Evolutionary conservation across 345 rosid genomes (phyloP).

Genomic region (Aquilaria yunnanensis): DNA sequence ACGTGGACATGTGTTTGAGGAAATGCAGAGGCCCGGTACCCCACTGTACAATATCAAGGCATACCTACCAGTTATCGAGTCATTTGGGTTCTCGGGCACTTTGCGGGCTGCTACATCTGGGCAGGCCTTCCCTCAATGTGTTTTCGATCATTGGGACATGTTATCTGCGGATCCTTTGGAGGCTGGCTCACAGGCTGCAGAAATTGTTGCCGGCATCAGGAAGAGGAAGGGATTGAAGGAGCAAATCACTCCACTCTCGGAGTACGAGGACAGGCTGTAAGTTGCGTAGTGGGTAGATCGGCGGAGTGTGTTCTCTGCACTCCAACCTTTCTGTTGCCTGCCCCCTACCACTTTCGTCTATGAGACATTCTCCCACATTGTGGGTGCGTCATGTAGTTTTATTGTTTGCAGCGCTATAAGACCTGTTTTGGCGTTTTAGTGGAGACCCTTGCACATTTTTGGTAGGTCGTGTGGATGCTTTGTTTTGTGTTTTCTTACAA

Average conservation of each 20-base stretch:
- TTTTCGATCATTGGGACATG: slow-evolving; percentile 89
- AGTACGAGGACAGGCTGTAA: slow-evolving; percentile 74
- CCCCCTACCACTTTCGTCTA: too few species aligned
- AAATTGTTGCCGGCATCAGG: slow-evolving; percentile 48
- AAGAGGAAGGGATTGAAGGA: slow-evolving; percentile 89
- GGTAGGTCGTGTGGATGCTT: too few species aligned
- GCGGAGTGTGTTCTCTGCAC: too few species aligned
- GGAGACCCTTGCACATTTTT: too few species aligned
- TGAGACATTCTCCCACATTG: too few species aligned
- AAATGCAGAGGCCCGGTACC: slow-evolving; percentile 70
- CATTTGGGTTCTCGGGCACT: slow-evolving; percentile 65
- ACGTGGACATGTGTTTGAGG: slow-evolving; percentile 80
- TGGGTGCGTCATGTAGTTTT: too few species aligned
- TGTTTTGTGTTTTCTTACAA: too few species aligned
- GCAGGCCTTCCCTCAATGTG: slow-evolving; percentile 82
- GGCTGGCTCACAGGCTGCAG: slow-evolving; percentile 47
- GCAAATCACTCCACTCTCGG: slow-evolving; percentile 71
- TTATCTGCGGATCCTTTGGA: slow-evolving; percentile 52
- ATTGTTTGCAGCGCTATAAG: too few species aligned
- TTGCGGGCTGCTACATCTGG: slow-evolving; percentile 80
- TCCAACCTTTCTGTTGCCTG: too few species aligned
- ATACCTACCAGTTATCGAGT: slow-evolving; percentile 66
- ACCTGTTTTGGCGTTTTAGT: too few species aligned
- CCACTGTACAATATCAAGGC: slow-evolving; percentile 86
- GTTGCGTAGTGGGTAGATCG: neutral